phyloP scores from a whole-genome alignment of 2,329 filamentous ascomycete genomes.

The Pochonia chlamydosporia region DNA sequence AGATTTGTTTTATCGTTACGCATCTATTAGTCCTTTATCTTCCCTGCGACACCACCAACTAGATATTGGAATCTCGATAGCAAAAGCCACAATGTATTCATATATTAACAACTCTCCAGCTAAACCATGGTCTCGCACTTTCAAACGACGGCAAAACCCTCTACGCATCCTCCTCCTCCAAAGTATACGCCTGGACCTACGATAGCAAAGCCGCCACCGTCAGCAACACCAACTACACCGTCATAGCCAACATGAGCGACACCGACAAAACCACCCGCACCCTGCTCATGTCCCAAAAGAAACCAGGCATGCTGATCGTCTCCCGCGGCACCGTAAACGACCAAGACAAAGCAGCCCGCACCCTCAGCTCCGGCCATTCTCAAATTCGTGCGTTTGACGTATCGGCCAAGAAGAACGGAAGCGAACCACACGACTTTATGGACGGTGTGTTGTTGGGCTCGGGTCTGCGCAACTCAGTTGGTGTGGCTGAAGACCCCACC shows the following conservation, averaged over 20 bases:
- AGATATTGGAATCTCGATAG: too few species aligned
- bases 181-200: constrained; percentile 63
- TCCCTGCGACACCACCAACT: too few species aligned
- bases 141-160: constrained; percentile 46
- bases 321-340: constrained; percentile 60
- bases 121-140: constrained; percentile 52
- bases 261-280: constrained; percentile 62
- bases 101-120: constrained; percentile 21
- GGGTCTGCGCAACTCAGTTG: constrained; percentile 69
- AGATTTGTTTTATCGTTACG: too few species aligned
- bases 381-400: constrained; percentile 58
- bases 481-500: constrained; percentile 56
- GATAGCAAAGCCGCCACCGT: constrained; percentile 46
- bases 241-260: constrained; percentile 59
- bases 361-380: constrained; percentile 51
- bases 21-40: too few species aligned
- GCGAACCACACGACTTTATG: constrained; percentile 37
- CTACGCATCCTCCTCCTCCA: constrained; percentile 50
- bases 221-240: constrained; percentile 33
- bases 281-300: constrained; percentile 51
- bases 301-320: constrained; percentile 54
- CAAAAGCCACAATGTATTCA: too few species aligned
- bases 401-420: constrained; percentile 19
- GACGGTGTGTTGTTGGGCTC: constrained; percentile 51
- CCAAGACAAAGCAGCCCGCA: constrained; percentile 48